phyloP scores from a whole-genome alignment of 257 asterid genomes.

The Solanum tacnaense region DNA sequence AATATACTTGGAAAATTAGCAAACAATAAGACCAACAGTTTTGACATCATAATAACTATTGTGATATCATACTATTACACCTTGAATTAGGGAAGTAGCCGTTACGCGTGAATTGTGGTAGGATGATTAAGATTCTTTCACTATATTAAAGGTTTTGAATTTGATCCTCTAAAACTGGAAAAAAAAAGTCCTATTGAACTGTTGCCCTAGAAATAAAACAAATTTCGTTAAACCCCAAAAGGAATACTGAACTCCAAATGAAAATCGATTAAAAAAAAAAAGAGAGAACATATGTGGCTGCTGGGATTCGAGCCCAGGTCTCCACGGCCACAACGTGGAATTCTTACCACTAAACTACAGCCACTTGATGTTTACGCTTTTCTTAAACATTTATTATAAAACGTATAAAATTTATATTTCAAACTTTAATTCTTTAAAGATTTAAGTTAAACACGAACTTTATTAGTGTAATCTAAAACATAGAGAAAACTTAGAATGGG shows the following conservation, averaged over 20 bases:
- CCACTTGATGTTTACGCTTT: constrained; percentile 6
- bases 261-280: too few relatives aligned
- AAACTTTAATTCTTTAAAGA: not conserved
- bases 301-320: constrained; percentile 99
- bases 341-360: constrained; percentile 97
- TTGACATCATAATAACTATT: not conserved
- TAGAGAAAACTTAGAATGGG: not conserved
- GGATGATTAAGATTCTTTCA: not conserved
- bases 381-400: accelerated
- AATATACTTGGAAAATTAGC: not conserved
- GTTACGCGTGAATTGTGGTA: not conserved
- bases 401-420: too few relatives aligned
- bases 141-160: not conserved
- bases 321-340: constrained; percentile 99
- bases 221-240: too few relatives aligned
- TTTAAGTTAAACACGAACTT: not conserved
- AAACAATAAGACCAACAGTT: not conserved
- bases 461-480: not conserved
- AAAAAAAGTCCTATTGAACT: not conserved
- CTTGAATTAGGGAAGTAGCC: not conserved
- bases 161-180: accelerated
- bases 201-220: not conserved
- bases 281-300: constrained; percentile 46
- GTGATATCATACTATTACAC: not conserved
- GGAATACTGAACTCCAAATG: not conserved